Conservation (phyloP, 345 rosid species). For the Erysimum cheiranthoides region DNA sequence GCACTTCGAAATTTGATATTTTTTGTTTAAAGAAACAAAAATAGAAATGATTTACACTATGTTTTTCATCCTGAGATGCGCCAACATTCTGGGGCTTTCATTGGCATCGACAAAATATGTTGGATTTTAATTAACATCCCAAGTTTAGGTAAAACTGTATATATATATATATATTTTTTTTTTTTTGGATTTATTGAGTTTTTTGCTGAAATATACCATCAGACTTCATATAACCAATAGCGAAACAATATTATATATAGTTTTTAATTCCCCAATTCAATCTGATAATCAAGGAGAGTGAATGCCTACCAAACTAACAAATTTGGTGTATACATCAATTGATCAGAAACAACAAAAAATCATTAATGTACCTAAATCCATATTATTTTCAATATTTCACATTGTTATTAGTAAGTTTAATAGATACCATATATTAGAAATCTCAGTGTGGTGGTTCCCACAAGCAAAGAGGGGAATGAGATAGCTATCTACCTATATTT, state of each 20-base stretch:
- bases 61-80: no score
- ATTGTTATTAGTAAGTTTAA: conserved; percentile 1
- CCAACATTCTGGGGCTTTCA: no score
- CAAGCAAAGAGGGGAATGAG: conserved; percentile 34
- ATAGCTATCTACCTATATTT: conserved; percentile 49
- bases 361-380: conserved; percentile 11
- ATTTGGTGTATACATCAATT: background rate
- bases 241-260: background rate
- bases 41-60: no score
- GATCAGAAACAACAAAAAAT: conserved; percentile 15
- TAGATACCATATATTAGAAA: conserved; percentile 17
- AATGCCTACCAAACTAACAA: conserved; percentile 15
- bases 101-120: no score
- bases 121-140: no score
- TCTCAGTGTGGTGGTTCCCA: conserved; percentile 43
- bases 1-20: no score
- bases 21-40: no score
- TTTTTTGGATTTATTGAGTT: no score
- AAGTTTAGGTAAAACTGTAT: no score
- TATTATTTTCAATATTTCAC: conserved; percentile 10
- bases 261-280: background rate
- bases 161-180: no score
- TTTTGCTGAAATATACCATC: background rate
- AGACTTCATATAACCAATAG: background rate
- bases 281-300: background rate